These are phyloP conservation scores for Colletotrichum siamense DNA, from an alignment of 2,329 filamentous ascomycete species.

Conservation along the genomic window DNA sequence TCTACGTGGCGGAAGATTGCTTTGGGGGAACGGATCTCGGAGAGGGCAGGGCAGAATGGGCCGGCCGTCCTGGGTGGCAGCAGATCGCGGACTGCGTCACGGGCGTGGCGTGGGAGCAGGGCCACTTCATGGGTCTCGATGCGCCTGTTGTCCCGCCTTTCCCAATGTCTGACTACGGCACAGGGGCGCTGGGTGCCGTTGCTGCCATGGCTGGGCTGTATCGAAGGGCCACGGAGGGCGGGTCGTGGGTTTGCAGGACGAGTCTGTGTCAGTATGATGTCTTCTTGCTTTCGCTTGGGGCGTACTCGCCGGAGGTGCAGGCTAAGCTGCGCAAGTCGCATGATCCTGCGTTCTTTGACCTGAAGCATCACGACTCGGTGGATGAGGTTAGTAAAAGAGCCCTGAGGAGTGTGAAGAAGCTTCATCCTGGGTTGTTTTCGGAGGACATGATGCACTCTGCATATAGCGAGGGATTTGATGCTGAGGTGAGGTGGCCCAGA, in stretches of 20 bases:
- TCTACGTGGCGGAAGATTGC: conserved; percentile 69
- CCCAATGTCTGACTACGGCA: conserved; percentile 53
- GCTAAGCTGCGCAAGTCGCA: conserved; percentile 51
- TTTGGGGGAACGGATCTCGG: conserved; percentile 60
- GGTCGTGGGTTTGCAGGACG: conserved; percentile 38
- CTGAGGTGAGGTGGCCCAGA: conserved; percentile 41
- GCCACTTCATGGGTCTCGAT: conserved; percentile 54
- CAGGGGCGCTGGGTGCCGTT: conserved; percentile 36
- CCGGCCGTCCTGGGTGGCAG: conserved; percentile 65
- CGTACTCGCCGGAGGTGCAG: conserved; percentile 53
- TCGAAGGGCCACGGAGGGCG: conserved; percentile 34
- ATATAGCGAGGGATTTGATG: conserved; percentile 35
- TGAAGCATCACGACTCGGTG: conserved; percentile 62
- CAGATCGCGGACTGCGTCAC: conserved; percentile 67
- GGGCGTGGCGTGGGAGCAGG: conserved; percentile 57
- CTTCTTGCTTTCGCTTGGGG: conserved; percentile 43
- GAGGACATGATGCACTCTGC: conserved; percentile 32
- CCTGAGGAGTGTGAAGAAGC: conserved; percentile 53
- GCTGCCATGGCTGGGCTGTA: conserved; percentile 37
- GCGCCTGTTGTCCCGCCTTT: conserved; percentile 66
- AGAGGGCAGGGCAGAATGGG: conserved; percentile 51
- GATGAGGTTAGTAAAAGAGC: conserved; percentile 63
- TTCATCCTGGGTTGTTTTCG: conserved; percentile 35
- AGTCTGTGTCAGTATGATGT: conserved; percentile 41
- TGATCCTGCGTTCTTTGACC: conserved; percentile 55